Evolutionary conservation across 768 basidiomycete species (phyloP).

Genomic region (Panaeolus cyanescens): DNA sequence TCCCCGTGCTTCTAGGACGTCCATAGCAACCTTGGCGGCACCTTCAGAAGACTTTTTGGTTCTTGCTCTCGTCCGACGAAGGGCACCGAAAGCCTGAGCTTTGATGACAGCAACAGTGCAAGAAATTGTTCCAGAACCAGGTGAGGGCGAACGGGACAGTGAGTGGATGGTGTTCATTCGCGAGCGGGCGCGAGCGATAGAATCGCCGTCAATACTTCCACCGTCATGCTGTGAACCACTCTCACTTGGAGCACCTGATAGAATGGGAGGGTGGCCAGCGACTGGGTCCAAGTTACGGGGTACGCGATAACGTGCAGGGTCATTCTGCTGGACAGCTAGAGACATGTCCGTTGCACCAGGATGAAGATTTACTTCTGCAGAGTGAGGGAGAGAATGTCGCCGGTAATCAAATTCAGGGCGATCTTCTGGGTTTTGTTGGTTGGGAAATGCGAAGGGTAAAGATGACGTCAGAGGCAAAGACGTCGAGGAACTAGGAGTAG

Average conservation of each 20-base stretch:
- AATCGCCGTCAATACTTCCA: conserved; percentile 60
- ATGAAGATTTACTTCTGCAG: conserved; percentile 68
- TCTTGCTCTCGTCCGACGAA: conserved; percentile 76
- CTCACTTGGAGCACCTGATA: conserved; percentile 53
- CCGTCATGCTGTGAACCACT: conserved; percentile 52
- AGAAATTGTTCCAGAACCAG: conserved; percentile 52
- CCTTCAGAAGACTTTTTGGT: conserved; percentile 73
- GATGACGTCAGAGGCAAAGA: conserved; percentile 67
- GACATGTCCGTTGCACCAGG: conserved; percentile 77
- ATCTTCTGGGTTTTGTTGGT: conserved; percentile 52
- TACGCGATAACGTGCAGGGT: conserved; percentile 63
- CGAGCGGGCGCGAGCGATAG: conserved; percentile 43
- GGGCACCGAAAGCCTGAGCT: conserved; percentile 85
- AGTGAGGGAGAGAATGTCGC: conserved; percentile 52
- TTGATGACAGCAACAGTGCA: conserved; percentile 90
- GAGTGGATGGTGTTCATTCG: conserved; percentile 47
- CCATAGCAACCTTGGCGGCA: conserved; percentile 72
- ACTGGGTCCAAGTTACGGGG: neutral
- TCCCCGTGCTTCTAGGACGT: conserved; percentile 81
- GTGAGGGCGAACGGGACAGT: conserved; percentile 53
- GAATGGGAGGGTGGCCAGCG: conserved; percentile 30
- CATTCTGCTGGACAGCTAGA: conserved; percentile 47
- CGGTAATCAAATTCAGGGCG: conserved; percentile 69
- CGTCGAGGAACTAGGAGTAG: conserved; percentile 57
- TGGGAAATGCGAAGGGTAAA: conserved; percentile 68